Evolutionary conservation across 2,329 filamentous ascomycete species (phyloP).

Genomic region (Macrophomina phaseolina): DNA sequence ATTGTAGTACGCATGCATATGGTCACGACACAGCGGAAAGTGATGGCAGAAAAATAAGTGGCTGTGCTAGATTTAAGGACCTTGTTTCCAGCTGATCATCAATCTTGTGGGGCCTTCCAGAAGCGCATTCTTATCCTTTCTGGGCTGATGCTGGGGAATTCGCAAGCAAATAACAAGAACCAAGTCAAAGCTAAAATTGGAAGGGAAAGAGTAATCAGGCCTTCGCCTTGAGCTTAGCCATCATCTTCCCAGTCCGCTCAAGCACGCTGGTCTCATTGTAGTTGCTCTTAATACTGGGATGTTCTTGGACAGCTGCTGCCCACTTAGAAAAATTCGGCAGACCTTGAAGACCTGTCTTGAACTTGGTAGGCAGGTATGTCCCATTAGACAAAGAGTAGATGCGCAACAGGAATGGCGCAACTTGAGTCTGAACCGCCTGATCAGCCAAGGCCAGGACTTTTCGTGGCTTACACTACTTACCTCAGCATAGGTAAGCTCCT

Average conservation of each 20-base stretch:
- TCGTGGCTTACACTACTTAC: conserved; percentile 50
- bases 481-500: conserved; percentile 73
- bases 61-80: too few relatives aligned
- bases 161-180: too few relatives aligned
- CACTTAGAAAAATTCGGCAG: conserved; percentile 73
- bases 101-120: too few relatives aligned
- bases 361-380: conserved; percentile 58
- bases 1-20: too few relatives aligned
- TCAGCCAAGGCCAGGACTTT: not conserved
- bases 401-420: conserved; percentile 71
- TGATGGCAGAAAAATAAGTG: too few relatives aligned
- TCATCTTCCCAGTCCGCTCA: conserved; percentile 32
- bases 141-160: too few relatives aligned
- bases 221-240: conserved; percentile 38
- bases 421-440: conserved; percentile 56
- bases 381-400: conserved; percentile 60
- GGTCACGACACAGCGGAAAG: too few relatives aligned
- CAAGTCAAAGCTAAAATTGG: too few relatives aligned
- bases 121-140: too few relatives aligned
- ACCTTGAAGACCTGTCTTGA: conserved; percentile 56
- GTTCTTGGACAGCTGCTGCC: conserved; percentile 63
- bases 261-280: conserved; percentile 41
- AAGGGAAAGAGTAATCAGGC: not conserved
- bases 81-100: too few relatives aligned
- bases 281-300: conserved; percentile 67